phyloP scores from a whole-genome alignment of 2,329 filamentous ascomycete species.

The Neonectria magnoliae region DNA sequence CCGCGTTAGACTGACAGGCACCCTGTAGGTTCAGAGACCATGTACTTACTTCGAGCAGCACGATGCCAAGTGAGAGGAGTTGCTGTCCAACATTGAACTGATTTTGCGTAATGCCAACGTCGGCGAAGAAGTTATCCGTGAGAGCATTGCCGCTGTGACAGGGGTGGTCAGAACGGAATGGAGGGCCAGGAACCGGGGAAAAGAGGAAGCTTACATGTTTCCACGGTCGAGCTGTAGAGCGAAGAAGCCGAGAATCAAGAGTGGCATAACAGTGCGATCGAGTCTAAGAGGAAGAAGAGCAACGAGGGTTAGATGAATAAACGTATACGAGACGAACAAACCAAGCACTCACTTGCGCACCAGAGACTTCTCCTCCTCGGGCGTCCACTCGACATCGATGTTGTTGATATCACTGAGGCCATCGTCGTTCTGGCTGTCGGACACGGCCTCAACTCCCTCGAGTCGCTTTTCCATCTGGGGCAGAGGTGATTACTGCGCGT shows the following conservation, averaged over 20 bases:
- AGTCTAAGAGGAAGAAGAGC: conserved; percentile 45
- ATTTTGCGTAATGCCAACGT: conserved; percentile 58
- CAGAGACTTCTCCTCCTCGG: conserved; percentile 42
- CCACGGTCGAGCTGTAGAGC: conserved; percentile 53
- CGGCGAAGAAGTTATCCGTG: conserved; percentile 56
- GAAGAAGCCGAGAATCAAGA: conserved; percentile 58
- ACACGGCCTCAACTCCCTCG: conserved; percentile 20
- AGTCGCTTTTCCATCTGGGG: conserved; percentile 31
- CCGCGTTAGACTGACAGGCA: background rate
- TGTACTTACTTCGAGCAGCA: conserved; percentile 48
- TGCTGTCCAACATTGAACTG: conserved; percentile 61
- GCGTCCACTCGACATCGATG: conserved; percentile 39
- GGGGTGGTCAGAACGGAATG: conserved; percentile 6
- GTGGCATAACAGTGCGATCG: conserved; percentile 56
- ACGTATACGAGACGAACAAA: background rate
- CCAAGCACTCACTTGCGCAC: conserved; percentile 41
- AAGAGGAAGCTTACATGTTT: conserved; percentile 46
- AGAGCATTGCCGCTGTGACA: conserved; percentile 50
- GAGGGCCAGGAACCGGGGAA: background rate
- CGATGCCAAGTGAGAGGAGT: conserved; percentile 58
- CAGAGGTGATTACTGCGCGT: background rate
- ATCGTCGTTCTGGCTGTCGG: conserved; percentile 12
- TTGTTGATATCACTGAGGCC: conserved; percentile 28
- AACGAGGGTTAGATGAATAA: background rate
- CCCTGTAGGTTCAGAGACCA: accelerated